Base-by-base conservation (phyloP, 2,329 filamentous ascomycete species). In the Cryoendolithus antarcticus region DNA sequence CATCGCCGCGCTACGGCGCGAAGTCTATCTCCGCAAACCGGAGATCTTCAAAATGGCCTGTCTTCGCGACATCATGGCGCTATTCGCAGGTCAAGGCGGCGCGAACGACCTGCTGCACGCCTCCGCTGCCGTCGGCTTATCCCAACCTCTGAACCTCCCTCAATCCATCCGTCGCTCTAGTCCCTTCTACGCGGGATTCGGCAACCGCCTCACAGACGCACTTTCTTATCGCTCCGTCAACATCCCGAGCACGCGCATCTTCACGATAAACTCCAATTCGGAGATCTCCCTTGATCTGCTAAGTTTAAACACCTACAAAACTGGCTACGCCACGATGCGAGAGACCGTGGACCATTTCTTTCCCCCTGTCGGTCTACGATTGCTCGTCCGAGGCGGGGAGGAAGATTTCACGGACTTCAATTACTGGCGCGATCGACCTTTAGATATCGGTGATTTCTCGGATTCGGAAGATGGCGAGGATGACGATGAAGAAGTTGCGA, bases 1-100 rank as follows among this genome's bases (percentile, higher is more conserved):
- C 1, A 93, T 96, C 65, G 88, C 93, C 6, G 93, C 91, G 1
- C 64, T 98, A 24, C 74, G 91, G 41, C 78, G 91, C 35, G 91
- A 98, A 59, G 77, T 98, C 4, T 98, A 98, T 58, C 71, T 98
- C 19, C 77, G 91, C 38, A 96, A 98, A 60, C 93, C 91, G 0
- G 88, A 98, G 57, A 86, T 98, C 6, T 98, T 98, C 75, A 98
- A 98, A 64, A 98, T 98, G 93, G 86, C 91, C 2, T 98, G 91
- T 46, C 66, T 98, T 12, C 79, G 91, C 31, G 91, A 98, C 59
- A 96, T 98, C 50, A 79, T 88, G 56, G 84, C 80, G 42, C 71
- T 98, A 1, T 98, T 95, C 55, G 54, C 51, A 53, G 63, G 53
- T 50, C 60, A 40, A 19, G 56, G 54, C 21, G 57, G 54, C n/a